Percentiles rank a stretch among this genome's conserved stretches.
Conservation (phyloP, 1,284 basidiomycete genomes). For the Cryptococcus wingfieldii region DNA sequence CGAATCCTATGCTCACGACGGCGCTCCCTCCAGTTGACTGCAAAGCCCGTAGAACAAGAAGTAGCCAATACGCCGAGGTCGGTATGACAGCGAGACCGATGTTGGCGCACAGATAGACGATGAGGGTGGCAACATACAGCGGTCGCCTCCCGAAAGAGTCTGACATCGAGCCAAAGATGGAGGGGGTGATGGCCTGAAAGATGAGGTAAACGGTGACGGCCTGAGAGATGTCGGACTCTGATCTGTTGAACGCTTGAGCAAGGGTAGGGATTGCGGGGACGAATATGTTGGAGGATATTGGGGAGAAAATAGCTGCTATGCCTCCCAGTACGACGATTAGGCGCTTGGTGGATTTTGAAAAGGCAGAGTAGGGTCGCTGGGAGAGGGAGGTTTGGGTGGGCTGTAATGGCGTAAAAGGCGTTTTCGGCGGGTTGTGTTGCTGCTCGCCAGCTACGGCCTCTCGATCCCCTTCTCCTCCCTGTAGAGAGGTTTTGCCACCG, state of each 20-base stretch:
- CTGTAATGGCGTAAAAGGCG: background rate
- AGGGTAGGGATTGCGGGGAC: slow-evolving; percentile 43
- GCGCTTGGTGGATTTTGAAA: slow-evolving; percentile 30
- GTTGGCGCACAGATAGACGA: slow-evolving; percentile 43
- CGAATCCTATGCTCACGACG: slow-evolving; percentile 45
- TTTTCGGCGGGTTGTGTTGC: background rate
- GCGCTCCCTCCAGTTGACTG: slow-evolving; percentile 46
- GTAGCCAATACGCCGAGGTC: slow-evolving; percentile 39
- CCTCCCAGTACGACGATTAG: slow-evolving; percentile 28
- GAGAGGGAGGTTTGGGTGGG: background rate
- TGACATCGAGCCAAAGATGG: slow-evolving; percentile 40
- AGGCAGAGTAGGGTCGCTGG: slow-evolving; percentile 33
- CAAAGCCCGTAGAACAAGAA: slow-evolving; percentile 42
- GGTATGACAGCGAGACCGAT: slow-evolving; percentile 45
- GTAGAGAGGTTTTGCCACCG: too few species aligned
- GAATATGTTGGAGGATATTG: slow-evolving; percentile 39
- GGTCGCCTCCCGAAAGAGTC: slow-evolving; percentile 43
- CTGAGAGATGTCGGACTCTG: slow-evolving; percentile 40
- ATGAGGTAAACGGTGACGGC: slow-evolving; percentile 46
- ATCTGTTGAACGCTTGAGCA: slow-evolving; percentile 28
- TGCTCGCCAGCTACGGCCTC: background rate
- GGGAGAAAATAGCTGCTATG: slow-evolving; percentile 32
- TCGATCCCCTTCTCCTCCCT: too few species aligned
- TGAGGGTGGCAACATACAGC: slow-evolving; percentile 40
- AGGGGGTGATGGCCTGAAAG: slow-evolving; percentile 47